Conservation (phyloP, 177 flowering plant species). For the Telopea speciosissima region DNA sequence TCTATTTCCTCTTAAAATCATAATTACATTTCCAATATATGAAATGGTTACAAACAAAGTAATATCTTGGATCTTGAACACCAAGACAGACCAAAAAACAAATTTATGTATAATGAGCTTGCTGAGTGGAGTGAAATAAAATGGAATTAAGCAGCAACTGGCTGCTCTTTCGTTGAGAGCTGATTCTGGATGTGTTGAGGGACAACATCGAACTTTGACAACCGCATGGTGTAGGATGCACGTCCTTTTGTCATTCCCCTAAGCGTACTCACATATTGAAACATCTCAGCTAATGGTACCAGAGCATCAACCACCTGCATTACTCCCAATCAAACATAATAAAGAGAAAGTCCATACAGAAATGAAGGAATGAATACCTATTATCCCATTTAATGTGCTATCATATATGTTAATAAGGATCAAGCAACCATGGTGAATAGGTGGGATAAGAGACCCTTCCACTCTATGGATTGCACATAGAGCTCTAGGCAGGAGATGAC, state of each 20-base stretch:
- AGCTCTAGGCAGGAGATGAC: neutral
- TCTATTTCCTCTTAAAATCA: conserved; percentile 1
- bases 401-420: neutral
- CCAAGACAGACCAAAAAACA: conserved; percentile 7
- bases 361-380: neutral
- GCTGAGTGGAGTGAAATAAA: neutral
- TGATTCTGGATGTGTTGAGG: conserved; percentile 95
- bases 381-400: neutral
- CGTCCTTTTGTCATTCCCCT: conserved; percentile 97
- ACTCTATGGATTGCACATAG: neutral
- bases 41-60: conserved; percentile 1
- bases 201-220: conserved; percentile 88
- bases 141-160: conserved; percentile 60
- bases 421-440: neutral
- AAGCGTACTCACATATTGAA: conserved; percentile 89
- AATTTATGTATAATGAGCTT: neutral
- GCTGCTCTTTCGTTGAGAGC: conserved; percentile 66
- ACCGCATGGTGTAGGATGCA: conserved; percentile 94
- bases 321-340: neutral
- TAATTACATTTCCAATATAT: conserved; percentile 1
- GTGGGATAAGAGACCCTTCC: neutral
- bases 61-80: conserved; percentile 3
- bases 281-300: conserved; percentile 97
- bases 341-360: neutral
- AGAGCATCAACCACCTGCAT: conserved; percentile 87